Conservation (phyloP, 169 alveolate genomes). For the Cryptosporidium sp. region DNA sequence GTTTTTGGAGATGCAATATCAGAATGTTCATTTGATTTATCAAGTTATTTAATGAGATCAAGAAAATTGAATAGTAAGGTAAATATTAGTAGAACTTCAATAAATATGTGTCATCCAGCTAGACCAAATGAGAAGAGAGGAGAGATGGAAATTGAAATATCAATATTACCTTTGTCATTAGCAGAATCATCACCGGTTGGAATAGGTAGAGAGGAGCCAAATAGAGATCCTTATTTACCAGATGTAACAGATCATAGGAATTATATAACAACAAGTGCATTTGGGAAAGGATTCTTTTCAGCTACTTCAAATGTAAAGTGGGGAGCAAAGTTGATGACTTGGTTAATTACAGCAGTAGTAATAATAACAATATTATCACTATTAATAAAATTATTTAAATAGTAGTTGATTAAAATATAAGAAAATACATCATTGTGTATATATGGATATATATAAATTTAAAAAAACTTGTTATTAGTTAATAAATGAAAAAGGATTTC, state of each 20-base stretch:
- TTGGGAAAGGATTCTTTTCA: slow-evolving; percentile 66
- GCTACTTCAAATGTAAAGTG: slow-evolving; percentile 71
- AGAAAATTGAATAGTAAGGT: slow-evolving; percentile 54
- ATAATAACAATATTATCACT: slow-evolving; percentile 65
- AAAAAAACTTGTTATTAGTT: not conserved
- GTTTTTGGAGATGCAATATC: slow-evolving; percentile 74
- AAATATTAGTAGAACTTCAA: slow-evolving; percentile 50
- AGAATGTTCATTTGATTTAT: slow-evolving; percentile 70
- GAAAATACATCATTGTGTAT: not conserved
- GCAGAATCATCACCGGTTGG: slow-evolving; percentile 90
- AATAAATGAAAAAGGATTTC: slow-evolving; percentile 48
- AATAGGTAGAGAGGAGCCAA: slow-evolving; percentile 91
- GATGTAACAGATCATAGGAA: slow-evolving; percentile 89
- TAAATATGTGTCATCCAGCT: slow-evolving; percentile 81
- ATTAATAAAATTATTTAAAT: slow-evolving; percentile 66
- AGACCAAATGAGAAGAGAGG: slow-evolving; percentile 87
- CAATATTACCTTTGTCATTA: slow-evolving; percentile 84
- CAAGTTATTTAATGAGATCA: slow-evolving; percentile 63
- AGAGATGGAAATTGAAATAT: slow-evolving; percentile 86
- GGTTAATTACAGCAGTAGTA: slow-evolving; percentile 71
- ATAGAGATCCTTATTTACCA: slow-evolving; percentile 90
- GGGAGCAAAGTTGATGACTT: slow-evolving; percentile 71
- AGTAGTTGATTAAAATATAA: not conserved
- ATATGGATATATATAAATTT: too few species aligned
- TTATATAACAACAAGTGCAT: slow-evolving; percentile 80